Conservation (phyloP, 1,139 yeast genomes). For the Lodderomyces jiufengensis region DNA sequence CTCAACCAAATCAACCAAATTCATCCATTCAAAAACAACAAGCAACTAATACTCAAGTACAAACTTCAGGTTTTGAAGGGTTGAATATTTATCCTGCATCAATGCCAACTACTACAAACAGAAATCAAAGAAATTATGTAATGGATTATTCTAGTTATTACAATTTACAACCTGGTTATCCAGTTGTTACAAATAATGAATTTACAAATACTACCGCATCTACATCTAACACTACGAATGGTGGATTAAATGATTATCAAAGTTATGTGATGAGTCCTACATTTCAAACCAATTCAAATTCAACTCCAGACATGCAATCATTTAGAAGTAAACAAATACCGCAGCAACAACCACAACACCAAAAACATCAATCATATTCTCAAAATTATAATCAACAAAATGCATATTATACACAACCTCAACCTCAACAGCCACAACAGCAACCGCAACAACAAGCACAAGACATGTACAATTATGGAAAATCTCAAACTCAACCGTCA, state of each 20-base stretch:
- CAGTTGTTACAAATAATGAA: conserved; percentile 10
- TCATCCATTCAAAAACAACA: conserved; percentile 1
- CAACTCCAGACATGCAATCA: conserved; percentile 9
- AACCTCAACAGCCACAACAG: not conserved
- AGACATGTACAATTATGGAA: no score
- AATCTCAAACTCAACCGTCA: no score
- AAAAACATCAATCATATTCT: not conserved
- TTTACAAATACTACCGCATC: conserved; percentile 9
- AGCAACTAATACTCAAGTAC: conserved; percentile 6
- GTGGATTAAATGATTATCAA: conserved; percentile 8
- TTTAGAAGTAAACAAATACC: conserved; percentile 5
- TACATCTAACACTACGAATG: not conserved
- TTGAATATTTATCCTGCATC: conserved; percentile 1
- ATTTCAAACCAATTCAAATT: conserved; percentile 10
- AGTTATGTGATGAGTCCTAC: conserved; percentile 10
- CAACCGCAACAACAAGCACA: not conserved
- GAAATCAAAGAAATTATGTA: conserved; percentile 12
- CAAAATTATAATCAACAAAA: not conserved
- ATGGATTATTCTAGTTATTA: conserved; percentile 14
- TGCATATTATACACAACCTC: not conserved
- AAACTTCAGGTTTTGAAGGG: no score
- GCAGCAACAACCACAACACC: conserved; percentile 8
- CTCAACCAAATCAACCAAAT: conserved; percentile 4
- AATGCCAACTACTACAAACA: conserved; percentile 5
- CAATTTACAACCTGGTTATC: conserved; percentile 14